These are phyloP conservation scores for Plasmodium gonderi DNA, from an alignment of 169 alveolate genomes.

Conservation along the genomic window DNA sequence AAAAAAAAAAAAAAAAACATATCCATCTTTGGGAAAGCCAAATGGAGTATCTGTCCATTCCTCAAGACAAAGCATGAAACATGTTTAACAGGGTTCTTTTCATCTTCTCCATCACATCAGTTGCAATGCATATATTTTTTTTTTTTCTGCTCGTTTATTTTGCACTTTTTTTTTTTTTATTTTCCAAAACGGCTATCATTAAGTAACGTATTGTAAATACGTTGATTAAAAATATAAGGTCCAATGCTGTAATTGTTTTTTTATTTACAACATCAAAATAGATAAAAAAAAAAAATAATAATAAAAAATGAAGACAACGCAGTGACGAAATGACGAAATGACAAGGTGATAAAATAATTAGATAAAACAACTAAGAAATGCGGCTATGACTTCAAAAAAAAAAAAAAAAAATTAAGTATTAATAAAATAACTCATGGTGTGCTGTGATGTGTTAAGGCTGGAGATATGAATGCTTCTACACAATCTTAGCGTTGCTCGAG, in stretches of 20 bases:
- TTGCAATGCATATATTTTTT: too few species aligned
- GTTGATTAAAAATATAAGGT: neutral
- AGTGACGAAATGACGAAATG: neutral
- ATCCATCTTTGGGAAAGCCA: neutral
- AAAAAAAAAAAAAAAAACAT: neutral
- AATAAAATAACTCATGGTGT: neutral
- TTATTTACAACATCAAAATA: neutral
- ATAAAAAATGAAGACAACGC: neutral
- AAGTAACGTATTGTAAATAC: neutral
- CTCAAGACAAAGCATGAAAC: too few species aligned
- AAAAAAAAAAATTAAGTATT: too few species aligned
- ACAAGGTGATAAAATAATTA: neutral
- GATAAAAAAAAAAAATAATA: neutral
- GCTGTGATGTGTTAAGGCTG: too few species aligned
- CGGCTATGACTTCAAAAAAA: slow-evolving; percentile 17
- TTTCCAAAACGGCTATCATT: too few species aligned
- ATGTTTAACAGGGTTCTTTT: too few species aligned
- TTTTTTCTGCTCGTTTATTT: too few species aligned
- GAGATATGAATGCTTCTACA: too few species aligned
- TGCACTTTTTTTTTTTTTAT: neutral
- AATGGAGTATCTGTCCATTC: too few species aligned
- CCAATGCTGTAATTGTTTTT: neutral
- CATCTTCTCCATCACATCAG: too few species aligned
- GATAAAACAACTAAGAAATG: neutral
- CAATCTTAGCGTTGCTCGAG: too few species aligned